Conservation (phyloP, 768 basidiomycete species). For the Suillus americanus region DNA sequence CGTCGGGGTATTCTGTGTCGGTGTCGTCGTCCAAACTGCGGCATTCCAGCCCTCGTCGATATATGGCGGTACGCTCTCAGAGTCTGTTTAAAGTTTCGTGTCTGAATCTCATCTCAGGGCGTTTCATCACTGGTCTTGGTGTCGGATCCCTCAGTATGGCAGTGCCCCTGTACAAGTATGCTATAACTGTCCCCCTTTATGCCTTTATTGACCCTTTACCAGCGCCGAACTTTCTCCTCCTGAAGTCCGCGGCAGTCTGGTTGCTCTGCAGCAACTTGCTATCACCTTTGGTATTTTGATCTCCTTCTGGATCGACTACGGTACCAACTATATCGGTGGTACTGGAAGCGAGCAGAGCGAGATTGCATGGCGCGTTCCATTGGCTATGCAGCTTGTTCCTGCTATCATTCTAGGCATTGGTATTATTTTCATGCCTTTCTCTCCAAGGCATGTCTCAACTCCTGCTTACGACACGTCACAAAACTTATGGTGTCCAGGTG, state of each 20-base stretch:
- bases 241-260: slow-evolving; percentile 78
- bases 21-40: slow-evolving; percentile 72
- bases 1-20: slow-evolving; percentile 61
- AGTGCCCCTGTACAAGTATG: slow-evolving; percentile 74
- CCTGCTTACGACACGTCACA: not conserved
- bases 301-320: slow-evolving; percentile 47
- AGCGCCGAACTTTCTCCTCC: slow-evolving; percentile 66
- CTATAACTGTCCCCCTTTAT: not conserved
- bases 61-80: slow-evolving; percentile 48
- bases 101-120: slow-evolving; percentile 34
- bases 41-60: slow-evolving; percentile 60
- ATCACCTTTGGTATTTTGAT: slow-evolving; percentile 82
- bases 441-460: slow-evolving; percentile 50
- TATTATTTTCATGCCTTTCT: slow-evolving; percentile 78
- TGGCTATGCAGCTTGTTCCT: slow-evolving; percentile 73
- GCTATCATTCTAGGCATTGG: slow-evolving; percentile 70
- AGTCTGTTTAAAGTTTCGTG: not conserved
- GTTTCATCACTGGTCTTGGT: slow-evolving; percentile 78
- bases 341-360: slow-evolving; percentile 54
- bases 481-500: slow-evolving; percentile 41
- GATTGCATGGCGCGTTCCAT: slow-evolving; percentile 75
- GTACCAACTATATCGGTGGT: slow-evolving; percentile 72
- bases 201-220: slow-evolving; percentile 1
- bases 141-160: slow-evolving; percentile 81
- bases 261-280: slow-evolving; percentile 79